phyloP scores from a whole-genome alignment of 345 rosid species.

The Salix viminalis region DNA sequence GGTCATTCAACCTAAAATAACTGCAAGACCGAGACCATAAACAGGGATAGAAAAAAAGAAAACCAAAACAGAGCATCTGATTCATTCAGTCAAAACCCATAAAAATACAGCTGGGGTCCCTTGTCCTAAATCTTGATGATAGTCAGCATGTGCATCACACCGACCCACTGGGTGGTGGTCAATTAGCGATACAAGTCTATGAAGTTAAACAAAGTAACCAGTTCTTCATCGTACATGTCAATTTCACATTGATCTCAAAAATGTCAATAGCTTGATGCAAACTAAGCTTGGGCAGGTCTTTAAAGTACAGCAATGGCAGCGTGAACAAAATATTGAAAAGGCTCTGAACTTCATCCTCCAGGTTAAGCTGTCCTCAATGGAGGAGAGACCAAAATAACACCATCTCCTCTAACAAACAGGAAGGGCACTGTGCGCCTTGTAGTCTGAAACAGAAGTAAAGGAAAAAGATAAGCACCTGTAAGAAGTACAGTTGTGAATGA shows the following conservation, averaged over 20 bases:
- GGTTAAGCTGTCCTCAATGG: slow-evolving; percentile 81
- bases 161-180: background rate
- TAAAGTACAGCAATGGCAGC: background rate
- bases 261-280: background rate
- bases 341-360: slow-evolving; percentile 2
- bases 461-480: background rate
- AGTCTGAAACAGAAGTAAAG: slow-evolving; percentile 47
- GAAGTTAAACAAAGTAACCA: background rate
- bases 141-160: background rate
- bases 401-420: slow-evolving; percentile 97
- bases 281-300: background rate
- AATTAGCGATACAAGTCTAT: background rate
- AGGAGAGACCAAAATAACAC: slow-evolving; percentile 97
- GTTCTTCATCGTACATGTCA: background rate
- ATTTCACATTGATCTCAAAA: background rate
- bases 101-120: background rate
- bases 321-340: background rate
- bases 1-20: no score
- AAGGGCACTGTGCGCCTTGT: slow-evolving; percentile 76
- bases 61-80: background rate
- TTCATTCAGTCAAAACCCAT: background rate
- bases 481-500: background rate
- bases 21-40: background rate
- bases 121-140: background rate
- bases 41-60: background rate